Evolutionary conservation across 148 eudicot genomes (phyloP).

Genomic region (Chenopodium berlandieri): DNA sequence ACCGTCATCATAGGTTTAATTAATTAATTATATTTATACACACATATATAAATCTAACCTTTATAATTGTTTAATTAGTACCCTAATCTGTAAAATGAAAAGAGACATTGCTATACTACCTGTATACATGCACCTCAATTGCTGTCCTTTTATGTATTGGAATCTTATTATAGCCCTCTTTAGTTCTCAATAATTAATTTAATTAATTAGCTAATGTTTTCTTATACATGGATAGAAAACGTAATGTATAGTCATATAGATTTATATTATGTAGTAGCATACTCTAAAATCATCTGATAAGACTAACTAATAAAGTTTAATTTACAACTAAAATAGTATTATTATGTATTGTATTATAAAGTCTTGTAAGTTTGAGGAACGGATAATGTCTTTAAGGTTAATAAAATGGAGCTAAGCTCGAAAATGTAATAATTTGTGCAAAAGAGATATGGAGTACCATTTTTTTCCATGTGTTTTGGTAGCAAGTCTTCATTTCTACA

Average conservation of each 20-base stretch:
- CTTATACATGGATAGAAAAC: not conserved
- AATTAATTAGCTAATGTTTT: not conserved
- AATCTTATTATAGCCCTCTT: slow-evolving; percentile 26
- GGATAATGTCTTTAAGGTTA: not conserved
- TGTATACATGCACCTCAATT: slow-evolving; percentile 48
- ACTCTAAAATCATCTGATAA: no score
- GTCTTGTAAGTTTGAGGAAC: no score
- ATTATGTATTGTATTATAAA: no score
- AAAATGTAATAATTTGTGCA: not conserved
- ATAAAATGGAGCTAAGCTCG: not conserved
- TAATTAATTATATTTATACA: not conserved
- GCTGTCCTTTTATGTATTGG: slow-evolving; percentile 31
- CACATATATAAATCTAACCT: not conserved
- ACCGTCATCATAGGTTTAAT: slow-evolving; percentile 13
- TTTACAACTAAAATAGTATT: not conserved
- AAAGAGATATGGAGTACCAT: not conserved
- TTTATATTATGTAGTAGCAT: no score
- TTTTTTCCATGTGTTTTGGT: slow-evolving; percentile 19
- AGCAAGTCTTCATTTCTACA: not conserved
- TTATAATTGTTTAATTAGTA: slow-evolving; percentile 9
- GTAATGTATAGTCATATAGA: not conserved
- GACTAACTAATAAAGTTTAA: not conserved
- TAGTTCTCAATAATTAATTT: slow-evolving; percentile 7
- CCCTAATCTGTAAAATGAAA: slow-evolving; percentile 35
- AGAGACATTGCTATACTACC: slow-evolving; percentile 21